Evolutionary conservation across 768 basidiomycete species (phyloP), one percentile per base, ranked within the genome.

Genomic region (Russula earlei): DNA sequence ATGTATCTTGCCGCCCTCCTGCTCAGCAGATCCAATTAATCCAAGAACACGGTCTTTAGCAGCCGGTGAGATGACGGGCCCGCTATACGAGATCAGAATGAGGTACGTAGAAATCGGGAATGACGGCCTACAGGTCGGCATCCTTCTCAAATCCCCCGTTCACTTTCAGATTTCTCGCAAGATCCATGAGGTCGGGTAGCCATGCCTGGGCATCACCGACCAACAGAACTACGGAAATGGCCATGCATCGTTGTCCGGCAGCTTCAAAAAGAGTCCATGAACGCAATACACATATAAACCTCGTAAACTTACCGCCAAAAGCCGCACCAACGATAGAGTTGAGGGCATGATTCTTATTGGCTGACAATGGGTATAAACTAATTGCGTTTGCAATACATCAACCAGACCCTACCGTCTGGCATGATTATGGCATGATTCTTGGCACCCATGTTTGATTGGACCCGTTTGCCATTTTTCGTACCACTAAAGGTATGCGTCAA

Each of bases 221-320:
- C 49, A 95, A 77, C 27, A 96, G 69, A n/a, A 76, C 87, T 31
- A 94, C 91, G 12, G 92, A 95, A 41, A 95, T 73, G 12, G 92
- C 94, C 94, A 96, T 97, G 72, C 94, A 98, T 55, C 96, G 81
- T 69, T 98, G 95, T 12, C 95, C 95, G 29, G 95, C 95, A 61
- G 95, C 95, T 80, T 66, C 41, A 46, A 38, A 12, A 41, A 52
- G 67, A 19, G 17, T 57, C 37, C n/a, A 22, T 7, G 66, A 61
- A 7, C 52, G 62, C 34, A 66, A 27, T 60, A 29, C 54, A 48
- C 44, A 50, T 37, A 2, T 40, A 22, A 2, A 56, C 22, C 46
- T 37, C 7, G 33, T 12, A 19, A 27, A 57, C 75, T 63, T 65
- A 86, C 85, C 85, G 52, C 94, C 94, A 62, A 96, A 97, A 5